Conservation (phyloP, 257 asterid genomes). For the Eucommia ulmoides region DNA sequence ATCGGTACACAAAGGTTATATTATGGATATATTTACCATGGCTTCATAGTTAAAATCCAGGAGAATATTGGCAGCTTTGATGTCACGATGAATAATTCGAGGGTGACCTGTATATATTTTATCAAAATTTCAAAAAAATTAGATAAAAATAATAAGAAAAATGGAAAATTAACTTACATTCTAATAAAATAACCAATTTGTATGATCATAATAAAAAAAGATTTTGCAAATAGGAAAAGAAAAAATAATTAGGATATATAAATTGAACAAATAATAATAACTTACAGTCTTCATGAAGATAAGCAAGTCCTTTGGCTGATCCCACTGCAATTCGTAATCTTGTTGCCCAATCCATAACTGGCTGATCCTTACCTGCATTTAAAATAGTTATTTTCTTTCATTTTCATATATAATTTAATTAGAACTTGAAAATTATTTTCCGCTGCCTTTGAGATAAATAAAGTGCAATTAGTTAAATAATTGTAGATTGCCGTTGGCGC, state of each 20-base stretch:
- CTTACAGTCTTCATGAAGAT: conserved; percentile 90
- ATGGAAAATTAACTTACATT: too few relatives aligned
- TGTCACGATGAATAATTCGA: conserved; percentile 83
- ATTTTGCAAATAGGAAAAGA: too few relatives aligned
- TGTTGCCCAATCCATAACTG: conserved; percentile 60
- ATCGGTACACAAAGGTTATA: background rate
- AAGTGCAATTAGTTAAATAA: too few relatives aligned
- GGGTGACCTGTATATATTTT: conserved; percentile 54
- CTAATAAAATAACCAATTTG: too few relatives aligned
- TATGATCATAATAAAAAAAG: too few relatives aligned
- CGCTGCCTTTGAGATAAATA: too few relatives aligned
- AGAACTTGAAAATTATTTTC: background rate
- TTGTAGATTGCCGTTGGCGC: too few relatives aligned
- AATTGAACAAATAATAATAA: too few relatives aligned
- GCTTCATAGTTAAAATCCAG: conserved; percentile 59
- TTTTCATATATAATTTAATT: background rate
- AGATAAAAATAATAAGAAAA: too few relatives aligned
- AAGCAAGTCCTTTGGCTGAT: conserved; percentile 84
- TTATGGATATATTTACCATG: conserved; percentile 28
- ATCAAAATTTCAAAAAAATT: too few relatives aligned
- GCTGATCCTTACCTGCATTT: conserved; percentile 39
- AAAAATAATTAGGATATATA: too few relatives aligned
- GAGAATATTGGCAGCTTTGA: conserved; percentile 73
- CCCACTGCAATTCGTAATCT: conserved; percentile 73
- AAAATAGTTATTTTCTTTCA: too few relatives aligned